Conservation (phyloP, 1,139 yeast species). For the Taphrina wiesneri region DNA sequence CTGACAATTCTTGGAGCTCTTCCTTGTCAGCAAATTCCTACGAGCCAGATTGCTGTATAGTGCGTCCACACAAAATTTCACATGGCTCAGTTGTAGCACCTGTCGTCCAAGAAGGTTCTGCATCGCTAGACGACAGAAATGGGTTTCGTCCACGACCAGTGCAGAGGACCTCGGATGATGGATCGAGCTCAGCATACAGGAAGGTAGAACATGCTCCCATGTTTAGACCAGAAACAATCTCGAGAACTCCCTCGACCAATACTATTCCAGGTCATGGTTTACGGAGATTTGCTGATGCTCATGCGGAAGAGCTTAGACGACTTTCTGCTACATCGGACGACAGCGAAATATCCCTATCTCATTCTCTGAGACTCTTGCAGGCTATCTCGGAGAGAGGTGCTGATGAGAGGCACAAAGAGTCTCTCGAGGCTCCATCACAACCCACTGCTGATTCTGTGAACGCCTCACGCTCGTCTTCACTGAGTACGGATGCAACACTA, state of each 20-base stretch:
- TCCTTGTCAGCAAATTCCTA: background rate
- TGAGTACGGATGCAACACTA: background rate
- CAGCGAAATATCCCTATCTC: background rate
- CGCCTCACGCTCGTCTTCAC: background rate
- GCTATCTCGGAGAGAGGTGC: background rate
- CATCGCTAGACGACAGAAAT: background rate
- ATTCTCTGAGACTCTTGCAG: background rate
- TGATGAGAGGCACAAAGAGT: background rate
- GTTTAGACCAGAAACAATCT: background rate
- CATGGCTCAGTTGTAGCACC: background rate
- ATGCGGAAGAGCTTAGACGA: background rate
- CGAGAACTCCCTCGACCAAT: background rate
- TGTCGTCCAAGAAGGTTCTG: background rate
- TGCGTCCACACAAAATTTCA: background rate
- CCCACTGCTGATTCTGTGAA: background rate
- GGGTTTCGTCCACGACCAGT: background rate
- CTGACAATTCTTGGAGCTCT: conserved; percentile 1
- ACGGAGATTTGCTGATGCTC: background rate
- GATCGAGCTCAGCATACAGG: background rate
- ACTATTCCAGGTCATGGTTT: background rate
- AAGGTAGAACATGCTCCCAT: background rate
- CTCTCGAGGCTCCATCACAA: background rate
- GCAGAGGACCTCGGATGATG: background rate
- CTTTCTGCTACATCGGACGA: background rate
- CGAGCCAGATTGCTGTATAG: background rate